Evolutionary conservation across 2,329 filamentous ascomycete genomes (phyloP).

Genomic region (Colletotrichum caudatum): DNA sequence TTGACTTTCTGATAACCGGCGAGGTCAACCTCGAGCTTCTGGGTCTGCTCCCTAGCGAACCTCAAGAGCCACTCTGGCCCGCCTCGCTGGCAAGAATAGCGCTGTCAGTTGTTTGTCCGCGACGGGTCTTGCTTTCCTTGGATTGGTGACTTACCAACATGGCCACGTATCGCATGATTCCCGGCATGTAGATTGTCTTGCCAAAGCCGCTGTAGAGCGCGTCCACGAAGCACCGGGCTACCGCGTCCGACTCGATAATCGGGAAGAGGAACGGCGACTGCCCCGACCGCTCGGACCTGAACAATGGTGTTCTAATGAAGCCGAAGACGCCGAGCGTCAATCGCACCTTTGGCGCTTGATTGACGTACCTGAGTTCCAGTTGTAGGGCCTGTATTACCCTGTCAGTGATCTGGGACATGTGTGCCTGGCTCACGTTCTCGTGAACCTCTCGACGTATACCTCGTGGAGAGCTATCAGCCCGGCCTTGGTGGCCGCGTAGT

Average conservation of each 20-base stretch:
- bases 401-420: neutral
- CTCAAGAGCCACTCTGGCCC: conserved; percentile 6
- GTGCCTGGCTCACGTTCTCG: neutral
- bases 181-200: conserved; percentile 47
- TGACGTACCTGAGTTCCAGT: conserved; percentile 46
- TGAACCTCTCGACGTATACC: neutral
- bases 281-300: conserved; percentile 44
- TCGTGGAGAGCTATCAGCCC: conserved; percentile 45
- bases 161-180: conserved; percentile 45
- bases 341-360: conserved; percentile 47
- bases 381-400: conserved; percentile 45
- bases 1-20: conserved; percentile 8
- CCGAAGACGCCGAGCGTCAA: conserved; percentile 47
- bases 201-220: conserved; percentile 48
- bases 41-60: neutral
- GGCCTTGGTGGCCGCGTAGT: conserved; percentile 69
- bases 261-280: conserved; percentile 47
- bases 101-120: neutral
- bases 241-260: conserved; percentile 48
- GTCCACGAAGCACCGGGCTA: conserved; percentile 46
- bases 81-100: neutral
- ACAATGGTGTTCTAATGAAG: conserved; percentile 49
- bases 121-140: too few species aligned
- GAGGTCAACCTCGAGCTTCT: neutral
- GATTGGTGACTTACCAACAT: conserved; percentile 4